A percentile compares a stretch with the other conserved stretches of the same genome.
These are phyloP conservation scores for Royoungia palumana DNA, from an alignment of 768 basidiomycete genomes.

Conservation along the genomic window DNA sequence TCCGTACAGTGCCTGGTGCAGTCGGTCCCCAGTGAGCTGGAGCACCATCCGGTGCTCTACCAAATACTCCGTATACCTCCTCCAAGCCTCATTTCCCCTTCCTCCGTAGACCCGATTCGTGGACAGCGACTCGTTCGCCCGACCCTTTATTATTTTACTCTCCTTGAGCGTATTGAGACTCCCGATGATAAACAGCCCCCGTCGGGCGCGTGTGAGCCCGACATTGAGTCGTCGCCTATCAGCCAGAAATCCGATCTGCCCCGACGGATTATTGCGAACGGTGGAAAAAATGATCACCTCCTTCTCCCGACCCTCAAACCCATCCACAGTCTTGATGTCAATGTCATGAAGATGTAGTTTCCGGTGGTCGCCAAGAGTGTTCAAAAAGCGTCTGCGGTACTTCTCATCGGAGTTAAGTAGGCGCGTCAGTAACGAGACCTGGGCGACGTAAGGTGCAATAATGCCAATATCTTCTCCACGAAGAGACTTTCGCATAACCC, in stretches of 20 bases:
- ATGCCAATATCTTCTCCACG: conserved; percentile 80
- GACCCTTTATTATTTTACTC: conserved; percentile 36
- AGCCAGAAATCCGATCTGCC: conserved; percentile 85
- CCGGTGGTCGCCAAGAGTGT: conserved; percentile 62
- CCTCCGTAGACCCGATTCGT: conserved; percentile 25
- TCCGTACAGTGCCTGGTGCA: conserved; percentile 36
- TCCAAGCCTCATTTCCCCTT: conserved; percentile 55
- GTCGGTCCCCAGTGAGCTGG: conserved; percentile 40
- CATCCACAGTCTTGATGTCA: conserved; percentile 92
- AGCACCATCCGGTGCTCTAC: conserved; percentile 51
- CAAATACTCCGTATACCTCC: conserved; percentile 57
- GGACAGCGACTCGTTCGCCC: conserved; percentile 10
- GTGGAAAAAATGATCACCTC: conserved; percentile 91
- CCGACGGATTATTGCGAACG: conserved; percentile 74
- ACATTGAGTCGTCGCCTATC: conserved; percentile 87
- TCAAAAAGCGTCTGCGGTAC: conserved; percentile 51
- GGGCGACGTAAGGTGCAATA: conserved; percentile 89
- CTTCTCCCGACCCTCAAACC: conserved; percentile 93
- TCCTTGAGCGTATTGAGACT: conserved; percentile 61
- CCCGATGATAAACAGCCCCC: conserved; percentile 81
- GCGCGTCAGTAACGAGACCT: conserved; percentile 72
- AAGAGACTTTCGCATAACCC: conserved; percentile 42
- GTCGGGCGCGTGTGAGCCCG: conserved; percentile 82
- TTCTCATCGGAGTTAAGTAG: conserved; percentile 56
- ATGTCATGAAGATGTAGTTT: conserved; percentile 62